Evolutionary conservation across 352 stramenopile species (phyloP).

Genomic region (Phytophthora kernoviae): DNA sequence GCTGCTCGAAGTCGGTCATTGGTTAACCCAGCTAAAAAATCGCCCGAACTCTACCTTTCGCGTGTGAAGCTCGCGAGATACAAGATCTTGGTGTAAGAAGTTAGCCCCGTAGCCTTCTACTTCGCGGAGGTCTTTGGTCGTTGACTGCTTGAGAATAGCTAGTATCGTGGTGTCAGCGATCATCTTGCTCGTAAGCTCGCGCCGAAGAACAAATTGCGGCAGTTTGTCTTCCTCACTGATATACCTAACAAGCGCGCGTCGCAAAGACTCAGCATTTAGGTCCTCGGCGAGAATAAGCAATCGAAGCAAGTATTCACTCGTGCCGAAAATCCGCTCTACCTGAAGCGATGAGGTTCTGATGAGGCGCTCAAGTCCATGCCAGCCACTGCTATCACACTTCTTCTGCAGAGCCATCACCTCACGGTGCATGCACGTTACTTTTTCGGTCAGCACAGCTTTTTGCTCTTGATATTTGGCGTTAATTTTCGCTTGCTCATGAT

Average conservation of each 20-base stretch:
- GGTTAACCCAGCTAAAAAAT: conserved; percentile 55
- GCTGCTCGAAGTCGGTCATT: conserved; percentile 62
- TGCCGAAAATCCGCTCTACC: conserved; percentile 72
- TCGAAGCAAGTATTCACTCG: conserved; percentile 72
- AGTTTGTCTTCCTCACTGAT: conserved; percentile 50
- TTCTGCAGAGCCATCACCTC: conserved; percentile 55
- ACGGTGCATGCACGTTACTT: conserved; percentile 48
- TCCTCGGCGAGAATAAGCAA: conserved; percentile 80
- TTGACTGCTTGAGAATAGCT: conserved; percentile 59
- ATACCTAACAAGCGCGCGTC: conserved; percentile 59
- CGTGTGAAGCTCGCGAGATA: conserved; percentile 68
- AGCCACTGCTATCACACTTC: conserved; percentile 52
- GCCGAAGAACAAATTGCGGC: conserved; percentile 67
- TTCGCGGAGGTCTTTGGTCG: conserved; percentile 58
- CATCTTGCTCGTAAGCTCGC: conserved; percentile 77
- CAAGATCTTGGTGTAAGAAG: conserved; percentile 66
- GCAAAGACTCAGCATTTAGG: conserved; percentile 60
- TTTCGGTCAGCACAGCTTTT: conserved; percentile 35
- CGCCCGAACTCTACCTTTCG: conserved; percentile 55
- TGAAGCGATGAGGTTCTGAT: conserved; percentile 56
- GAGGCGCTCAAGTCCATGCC: conserved; percentile 62
- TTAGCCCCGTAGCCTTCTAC: conserved; percentile 43
- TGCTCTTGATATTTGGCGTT: conserved; percentile 66
- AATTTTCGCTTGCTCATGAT: conserved; percentile 67
- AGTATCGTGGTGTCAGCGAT: conserved; percentile 70